Percentiles rank a stretch among this genome's conserved stretches.
phyloP scores from a whole-genome alignment of 2,329 filamentous ascomycete genomes.

The Paecilomyces variotii region DNA sequence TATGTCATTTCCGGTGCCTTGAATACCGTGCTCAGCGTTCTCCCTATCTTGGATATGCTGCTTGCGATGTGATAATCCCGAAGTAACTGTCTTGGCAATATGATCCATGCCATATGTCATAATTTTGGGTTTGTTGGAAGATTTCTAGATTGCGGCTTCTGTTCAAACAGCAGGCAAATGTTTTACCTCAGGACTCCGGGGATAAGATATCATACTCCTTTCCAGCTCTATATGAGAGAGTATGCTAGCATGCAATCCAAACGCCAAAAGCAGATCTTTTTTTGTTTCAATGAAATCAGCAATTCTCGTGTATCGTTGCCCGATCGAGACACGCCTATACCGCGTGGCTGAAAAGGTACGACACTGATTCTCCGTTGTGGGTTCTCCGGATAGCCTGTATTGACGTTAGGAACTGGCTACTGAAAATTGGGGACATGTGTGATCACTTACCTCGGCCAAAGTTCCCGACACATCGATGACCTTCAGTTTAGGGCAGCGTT shows the following conservation, averaged over 20 bases:
- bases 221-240: not conserved
- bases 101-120: not conserved
- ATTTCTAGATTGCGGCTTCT: not conserved
- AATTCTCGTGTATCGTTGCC: not conserved
- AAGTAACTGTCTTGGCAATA: not conserved
- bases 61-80: too few relatives aligned
- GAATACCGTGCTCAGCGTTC: too few relatives aligned
- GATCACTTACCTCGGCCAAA: slow-evolving; percentile 38
- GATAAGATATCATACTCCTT: not conserved
- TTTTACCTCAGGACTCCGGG: not conserved
- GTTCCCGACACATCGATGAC: slow-evolving; percentile 90
- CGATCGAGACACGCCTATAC: slow-evolving; percentile 15
- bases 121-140: not conserved
- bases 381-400: slow-evolving; percentile 28
- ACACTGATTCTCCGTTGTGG: slow-evolving; percentile 45
- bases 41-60: too few relatives aligned
- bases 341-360: slow-evolving; percentile 44
- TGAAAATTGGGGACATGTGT: not conserved
- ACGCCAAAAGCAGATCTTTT: not conserved
- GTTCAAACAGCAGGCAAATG: not conserved
- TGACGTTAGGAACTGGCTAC: not conserved
- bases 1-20: too few relatives aligned
- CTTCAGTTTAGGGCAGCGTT: slow-evolving; percentile 68
- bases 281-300: not conserved
- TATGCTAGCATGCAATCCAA: not conserved